Percentiles rank a stretch among this genome's conserved stretches.
phyloP scores from a whole-genome alignment of 2,329 filamentous ascomycete species.

The Cladosporium sphaerospermum region DNA sequence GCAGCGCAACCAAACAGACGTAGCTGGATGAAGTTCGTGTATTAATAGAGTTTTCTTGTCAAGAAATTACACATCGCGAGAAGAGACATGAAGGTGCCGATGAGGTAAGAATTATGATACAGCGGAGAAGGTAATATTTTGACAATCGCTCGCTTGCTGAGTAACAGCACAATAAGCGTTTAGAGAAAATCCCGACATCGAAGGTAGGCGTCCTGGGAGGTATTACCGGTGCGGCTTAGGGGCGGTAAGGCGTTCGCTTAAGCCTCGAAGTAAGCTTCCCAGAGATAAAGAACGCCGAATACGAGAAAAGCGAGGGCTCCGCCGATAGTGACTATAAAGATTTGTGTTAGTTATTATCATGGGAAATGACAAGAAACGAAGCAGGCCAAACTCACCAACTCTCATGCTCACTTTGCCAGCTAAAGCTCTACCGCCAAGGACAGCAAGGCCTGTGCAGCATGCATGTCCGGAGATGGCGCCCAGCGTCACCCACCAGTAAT shows the following conservation, averaged over 20 bases:
- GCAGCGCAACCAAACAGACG: too few relatives aligned
- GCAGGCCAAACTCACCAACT: conserved; percentile 68
- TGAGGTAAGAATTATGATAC: too few relatives aligned
- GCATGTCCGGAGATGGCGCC: conserved; percentile 82
- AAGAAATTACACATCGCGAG: too few relatives aligned
- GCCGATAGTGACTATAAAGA: conserved; percentile 70
- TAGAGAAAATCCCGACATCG: too few relatives aligned
- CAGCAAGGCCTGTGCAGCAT: conserved; percentile 83
- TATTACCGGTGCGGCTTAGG: too few relatives aligned
- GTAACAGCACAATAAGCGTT: too few relatives aligned
- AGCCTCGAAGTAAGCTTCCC: conserved; percentile 46
- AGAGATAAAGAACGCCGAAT: conserved; percentile 86
- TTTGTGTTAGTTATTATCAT: background rate
- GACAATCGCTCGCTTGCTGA: too few relatives aligned
- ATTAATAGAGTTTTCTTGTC: too few relatives aligned
- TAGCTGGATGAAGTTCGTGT: too few relatives aligned
- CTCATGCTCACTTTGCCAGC: conserved; percentile 90
- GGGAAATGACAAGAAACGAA: background rate
- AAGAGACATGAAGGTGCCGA: too few relatives aligned
- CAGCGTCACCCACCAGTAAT: conserved; percentile 97
- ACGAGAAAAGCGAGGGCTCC: conserved; percentile 84
- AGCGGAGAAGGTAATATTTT: too few relatives aligned
- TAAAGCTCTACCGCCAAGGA: conserved; percentile 85
- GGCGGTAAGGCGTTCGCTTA: background rate
- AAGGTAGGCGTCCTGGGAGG: too few relatives aligned